phyloP scores from a whole-genome alignment of 169 alveolate species.

The Eimeria mitis region DNA sequence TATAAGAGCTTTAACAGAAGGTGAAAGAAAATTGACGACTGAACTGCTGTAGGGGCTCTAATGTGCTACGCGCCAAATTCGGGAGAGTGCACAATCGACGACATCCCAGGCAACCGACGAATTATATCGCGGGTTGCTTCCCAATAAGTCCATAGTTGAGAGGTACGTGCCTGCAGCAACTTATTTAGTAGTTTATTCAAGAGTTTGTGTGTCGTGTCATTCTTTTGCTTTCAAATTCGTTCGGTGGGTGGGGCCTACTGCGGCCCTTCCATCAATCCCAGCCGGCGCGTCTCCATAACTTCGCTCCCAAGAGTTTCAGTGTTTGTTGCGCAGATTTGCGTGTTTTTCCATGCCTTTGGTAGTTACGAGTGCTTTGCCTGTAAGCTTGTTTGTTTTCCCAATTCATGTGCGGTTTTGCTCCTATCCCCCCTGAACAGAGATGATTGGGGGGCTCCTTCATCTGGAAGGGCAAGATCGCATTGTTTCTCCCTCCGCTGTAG shows the following conservation, averaged over 20 bases:
- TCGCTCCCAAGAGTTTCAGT: background rate
- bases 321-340: background rate
- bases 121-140: background rate
- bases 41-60: background rate
- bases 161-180: background rate
- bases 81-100: background rate
- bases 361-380: background rate
- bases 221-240: background rate
- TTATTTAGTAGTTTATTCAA: background rate
- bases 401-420: background rate
- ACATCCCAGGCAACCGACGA: background rate
- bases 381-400: background rate
- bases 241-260: background rate
- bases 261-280: background rate
- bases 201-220: background rate
- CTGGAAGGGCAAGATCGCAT: background rate
- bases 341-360: background rate
- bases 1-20: background rate
- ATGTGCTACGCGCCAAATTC: no score
- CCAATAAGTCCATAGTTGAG: background rate
- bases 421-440: background rate
- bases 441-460: background rate
- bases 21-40: background rate
- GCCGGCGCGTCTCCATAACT: background rate
- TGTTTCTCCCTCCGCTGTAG: background rate